These are phyloP conservation scores for Fusarium abutilonis DNA, from an alignment of 2,329 filamentous ascomycete species.

Conservation along the genomic window DNA sequence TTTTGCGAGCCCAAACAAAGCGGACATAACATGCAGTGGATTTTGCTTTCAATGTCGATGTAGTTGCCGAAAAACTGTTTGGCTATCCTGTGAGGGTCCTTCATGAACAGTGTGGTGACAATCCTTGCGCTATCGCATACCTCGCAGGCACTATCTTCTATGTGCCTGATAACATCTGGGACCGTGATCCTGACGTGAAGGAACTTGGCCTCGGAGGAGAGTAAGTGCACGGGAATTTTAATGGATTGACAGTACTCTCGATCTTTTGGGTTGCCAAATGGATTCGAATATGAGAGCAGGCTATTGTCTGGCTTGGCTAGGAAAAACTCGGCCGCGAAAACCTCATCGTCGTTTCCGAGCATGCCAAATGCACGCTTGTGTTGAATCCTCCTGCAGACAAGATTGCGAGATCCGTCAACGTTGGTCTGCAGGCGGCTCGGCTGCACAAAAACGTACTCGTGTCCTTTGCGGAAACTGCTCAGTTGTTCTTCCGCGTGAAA, in stretches of 20 bases:
- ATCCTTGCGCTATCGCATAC: rapidly evolving
- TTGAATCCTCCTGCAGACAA: background rate
- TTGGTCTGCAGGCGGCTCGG: background rate
- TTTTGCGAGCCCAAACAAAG: background rate
- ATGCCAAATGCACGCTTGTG: background rate
- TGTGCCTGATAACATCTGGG: constrained; percentile 4
- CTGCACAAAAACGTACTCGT: background rate
- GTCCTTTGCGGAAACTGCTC: rapidly evolving
- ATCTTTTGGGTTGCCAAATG: background rate
- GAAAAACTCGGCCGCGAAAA: background rate
- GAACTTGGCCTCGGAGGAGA: background rate
- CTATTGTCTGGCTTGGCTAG: background rate
- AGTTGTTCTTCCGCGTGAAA: background rate
- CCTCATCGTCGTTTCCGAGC: rapidly evolving
- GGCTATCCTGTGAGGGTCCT: background rate
- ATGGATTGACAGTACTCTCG: background rate
- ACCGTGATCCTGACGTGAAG: background rate
- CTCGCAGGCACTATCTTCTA: background rate
- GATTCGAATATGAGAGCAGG: rapidly evolving
- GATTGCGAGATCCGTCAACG: rapidly evolving
- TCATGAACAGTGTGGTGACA: background rate
- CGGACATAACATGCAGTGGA: background rate
- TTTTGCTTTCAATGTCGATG: too few species aligned
- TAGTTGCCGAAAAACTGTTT: background rate
- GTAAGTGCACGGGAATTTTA: background rate